phyloP scores from a whole-genome alignment of 768 basidiomycete species.

The Calocybe cyanea region DNA sequence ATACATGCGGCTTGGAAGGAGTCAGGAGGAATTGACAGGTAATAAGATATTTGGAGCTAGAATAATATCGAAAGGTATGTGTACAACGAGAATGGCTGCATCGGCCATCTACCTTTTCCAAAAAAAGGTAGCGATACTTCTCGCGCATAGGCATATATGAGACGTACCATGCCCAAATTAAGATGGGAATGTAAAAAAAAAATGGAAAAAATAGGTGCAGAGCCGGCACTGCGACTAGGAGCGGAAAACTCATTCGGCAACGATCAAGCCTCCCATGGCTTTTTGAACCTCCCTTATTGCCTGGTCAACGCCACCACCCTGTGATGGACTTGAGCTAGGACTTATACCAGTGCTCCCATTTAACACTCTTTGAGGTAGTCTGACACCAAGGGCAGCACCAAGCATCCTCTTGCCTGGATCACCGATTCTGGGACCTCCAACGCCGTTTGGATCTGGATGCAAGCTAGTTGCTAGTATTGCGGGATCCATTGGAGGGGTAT shows the following conservation, averaged over 20 bases:
- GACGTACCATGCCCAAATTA: not conserved
- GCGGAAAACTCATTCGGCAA: conserved; percentile 56
- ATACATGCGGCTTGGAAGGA: too few species aligned
- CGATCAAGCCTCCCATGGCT: conserved; percentile 70
- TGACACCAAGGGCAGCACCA: conserved; percentile 77
- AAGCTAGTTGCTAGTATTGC: conserved; percentile 62
- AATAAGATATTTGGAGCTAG: too few species aligned
- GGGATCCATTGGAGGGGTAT: conserved; percentile 53
- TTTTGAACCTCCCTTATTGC: conserved; percentile 67
- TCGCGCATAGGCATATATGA: conserved; percentile 5
- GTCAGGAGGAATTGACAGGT: not conserved
- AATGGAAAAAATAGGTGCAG: too few species aligned
- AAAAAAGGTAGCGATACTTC: conserved; percentile 5
- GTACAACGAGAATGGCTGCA: conserved; percentile 11
- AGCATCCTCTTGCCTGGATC: conserved; percentile 90
- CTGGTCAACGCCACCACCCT: conserved; percentile 45
- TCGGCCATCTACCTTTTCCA: conserved; percentile 2
- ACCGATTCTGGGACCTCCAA: conserved; percentile 74
- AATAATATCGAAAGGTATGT: conserved; percentile 3
- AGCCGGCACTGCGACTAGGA: not conserved
- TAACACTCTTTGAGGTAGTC: conserved; percentile 71
- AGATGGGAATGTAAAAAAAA: not conserved
- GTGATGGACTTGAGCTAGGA: conserved; percentile 34
- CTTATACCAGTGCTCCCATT: conserved; percentile 32
- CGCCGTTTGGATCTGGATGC: conserved; percentile 35